These are phyloP conservation scores for Caryopteris hybrid DNA, from an alignment of 305 asterid genomes.

Conservation along the genomic window DNA sequence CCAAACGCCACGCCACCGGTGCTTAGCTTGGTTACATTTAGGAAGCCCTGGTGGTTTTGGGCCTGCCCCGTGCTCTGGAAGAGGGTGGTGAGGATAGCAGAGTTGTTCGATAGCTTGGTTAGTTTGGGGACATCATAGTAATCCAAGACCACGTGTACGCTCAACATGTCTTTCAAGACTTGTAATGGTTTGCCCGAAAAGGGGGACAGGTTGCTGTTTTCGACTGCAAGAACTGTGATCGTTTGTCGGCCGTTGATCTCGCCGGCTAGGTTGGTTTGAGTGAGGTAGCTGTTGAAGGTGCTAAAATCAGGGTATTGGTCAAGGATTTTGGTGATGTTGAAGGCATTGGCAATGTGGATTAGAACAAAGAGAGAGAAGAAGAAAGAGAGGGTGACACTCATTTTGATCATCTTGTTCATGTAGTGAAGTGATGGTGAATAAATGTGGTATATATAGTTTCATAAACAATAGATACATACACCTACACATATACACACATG, in stretches of 20 bases:
- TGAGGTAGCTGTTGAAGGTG: slow-evolving; percentile 52
- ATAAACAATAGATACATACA: background rate
- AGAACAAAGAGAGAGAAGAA: slow-evolving; percentile 28
- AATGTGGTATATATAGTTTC: background rate
- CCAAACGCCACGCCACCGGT: slow-evolving; percentile 24
- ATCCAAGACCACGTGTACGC: slow-evolving; percentile 57
- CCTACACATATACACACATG: background rate
- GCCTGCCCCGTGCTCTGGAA: slow-evolving; percentile 54
- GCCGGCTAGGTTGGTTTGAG: slow-evolving; percentile 39
- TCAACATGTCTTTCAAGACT: slow-evolving; percentile 28
- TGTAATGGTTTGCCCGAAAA: slow-evolving; percentile 25
- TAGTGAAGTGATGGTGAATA: background rate
- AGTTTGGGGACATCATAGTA: slow-evolving; percentile 45
- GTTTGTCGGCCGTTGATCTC: slow-evolving; percentile 44
- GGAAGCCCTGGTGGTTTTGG: slow-evolving; percentile 39
- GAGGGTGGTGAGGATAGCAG: slow-evolving; percentile 40
- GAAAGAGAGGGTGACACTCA: slow-evolving; percentile 26
- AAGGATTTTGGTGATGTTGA: slow-evolving; percentile 51
- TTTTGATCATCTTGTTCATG: slow-evolving; percentile 8
- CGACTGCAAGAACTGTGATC: slow-evolving; percentile 52
- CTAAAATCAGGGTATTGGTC: slow-evolving; percentile 35
- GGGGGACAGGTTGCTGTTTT: slow-evolving; percentile 34
- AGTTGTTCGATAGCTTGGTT: slow-evolving; percentile 20
- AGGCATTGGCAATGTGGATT: slow-evolving; percentile 29
- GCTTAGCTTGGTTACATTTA: slow-evolving; percentile 32